A percentile compares a stretch with the other conserved stretches of the same genome.
Evolutionary conservation across 345 rosid genomes (phyloP).

Genomic region (Pistacia integerrima): DNA sequence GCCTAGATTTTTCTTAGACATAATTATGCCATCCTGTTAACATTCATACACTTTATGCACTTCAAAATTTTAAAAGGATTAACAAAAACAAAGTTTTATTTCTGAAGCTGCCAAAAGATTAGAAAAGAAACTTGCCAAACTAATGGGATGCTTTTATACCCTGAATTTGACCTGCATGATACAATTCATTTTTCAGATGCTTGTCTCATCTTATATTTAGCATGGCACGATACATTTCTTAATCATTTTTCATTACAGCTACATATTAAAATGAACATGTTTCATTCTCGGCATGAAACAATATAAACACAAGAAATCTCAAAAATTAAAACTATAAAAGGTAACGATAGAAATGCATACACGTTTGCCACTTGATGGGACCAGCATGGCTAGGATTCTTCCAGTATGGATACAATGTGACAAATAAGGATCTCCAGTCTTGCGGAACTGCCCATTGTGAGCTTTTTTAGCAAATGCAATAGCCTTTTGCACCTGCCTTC

Average conservation of each 20-base stretch:
- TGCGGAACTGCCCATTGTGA: constrained; percentile 66
- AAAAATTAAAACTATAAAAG: background rate
- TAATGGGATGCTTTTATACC: background rate
- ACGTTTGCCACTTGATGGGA: constrained; percentile 58
- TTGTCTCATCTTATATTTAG: background rate
- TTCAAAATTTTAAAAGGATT: background rate
- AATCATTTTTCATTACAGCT: background rate
- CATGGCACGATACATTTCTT: background rate
- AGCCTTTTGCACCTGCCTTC: constrained; percentile 83
- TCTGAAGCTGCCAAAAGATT: background rate
- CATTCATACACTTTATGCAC: background rate
- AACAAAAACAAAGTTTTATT: background rate
- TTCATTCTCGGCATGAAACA: too few relatives aligned
- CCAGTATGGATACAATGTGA: constrained; percentile 71
- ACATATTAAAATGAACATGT: too few relatives aligned
- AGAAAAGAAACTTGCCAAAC: background rate
- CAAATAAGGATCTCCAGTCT: constrained; percentile 72
- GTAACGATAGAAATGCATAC: constrained; percentile 31
- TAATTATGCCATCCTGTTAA: background rate
- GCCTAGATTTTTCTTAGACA: background rate
- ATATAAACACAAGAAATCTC: background rate
- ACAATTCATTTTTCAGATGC: background rate
- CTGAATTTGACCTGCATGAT: background rate
- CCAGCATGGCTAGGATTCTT: constrained; percentile 64
- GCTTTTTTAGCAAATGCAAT: constrained; percentile 67